Base-by-base conservation (phyloP, 352 stramenopile genomes). In the Phytophthora citrophthora region DNA sequence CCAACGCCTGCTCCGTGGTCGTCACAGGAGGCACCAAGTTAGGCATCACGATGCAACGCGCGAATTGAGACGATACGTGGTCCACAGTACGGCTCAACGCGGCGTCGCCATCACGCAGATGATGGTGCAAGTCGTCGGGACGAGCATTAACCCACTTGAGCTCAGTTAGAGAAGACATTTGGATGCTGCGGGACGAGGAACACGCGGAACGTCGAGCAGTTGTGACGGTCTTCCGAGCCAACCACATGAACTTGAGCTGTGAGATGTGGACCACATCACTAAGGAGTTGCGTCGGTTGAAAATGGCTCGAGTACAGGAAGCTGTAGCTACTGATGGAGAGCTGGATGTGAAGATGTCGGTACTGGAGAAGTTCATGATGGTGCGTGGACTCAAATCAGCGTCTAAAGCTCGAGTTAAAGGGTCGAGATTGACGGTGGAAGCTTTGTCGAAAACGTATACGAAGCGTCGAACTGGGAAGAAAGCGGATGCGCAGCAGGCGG, bases 21-120 rank as follows among this genome's bases (percentile, higher is more conserved):
- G 94, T 98, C 11, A 99, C 91, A 12, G 97, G 97, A 41, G 98
- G 97, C 73, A 98, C 95, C 8, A 99, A 78, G 79, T 99, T 99
- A 44, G 98, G 98, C 98, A 99, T 99, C 26, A 97, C 96, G 55
- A 99, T 94, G 72, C 86, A 91, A 29, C 85, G 84, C 44, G 81
- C 81, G 57, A 97, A 97, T 66, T 94, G 87, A 59, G 70, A 74
- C 48, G 86, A 70, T n/a, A 92, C 89, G 61, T 96, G 85, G 39
- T 71, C 67, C 58, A 97, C 89, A 15, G 87, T 95, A 54, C 93
- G 76, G 79, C 64, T 72, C 53, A 97, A 77, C n/a, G 70, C 91
- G 51, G 81, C 69, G 27, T 86, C 96, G 65, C 78, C 93, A 62
- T 99, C 95, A 15, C 98, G 91, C 58, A 99, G 88, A 76, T 99